A percentile compares a stretch with the other conserved stretches of the same genome.
These are phyloP conservation scores for Colletotrichum eremochloae DNA, from an alignment of 2,329 filamentous ascomycete species.

Conservation along the genomic window DNA sequence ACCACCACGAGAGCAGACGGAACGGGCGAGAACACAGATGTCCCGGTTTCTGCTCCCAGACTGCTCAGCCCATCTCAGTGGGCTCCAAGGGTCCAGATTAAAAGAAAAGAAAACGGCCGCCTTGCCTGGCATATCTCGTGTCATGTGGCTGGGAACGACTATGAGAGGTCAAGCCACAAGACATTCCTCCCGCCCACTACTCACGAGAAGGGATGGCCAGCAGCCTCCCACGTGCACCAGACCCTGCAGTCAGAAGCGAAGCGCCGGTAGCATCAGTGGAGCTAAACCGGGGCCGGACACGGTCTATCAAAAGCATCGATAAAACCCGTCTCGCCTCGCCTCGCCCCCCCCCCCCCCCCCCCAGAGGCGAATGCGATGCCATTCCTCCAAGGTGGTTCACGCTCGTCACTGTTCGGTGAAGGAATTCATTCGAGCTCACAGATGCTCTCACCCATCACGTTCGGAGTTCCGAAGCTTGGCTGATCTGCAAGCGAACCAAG, in stretches of 20 bases:
- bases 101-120: not conserved
- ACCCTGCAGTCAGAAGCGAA: too few species aligned
- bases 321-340: not conserved
- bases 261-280: not conserved
- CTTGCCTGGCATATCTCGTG: not conserved
- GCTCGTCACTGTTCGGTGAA: not conserved
- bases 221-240: not conserved
- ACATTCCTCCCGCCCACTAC: not conserved
- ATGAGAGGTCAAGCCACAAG: not conserved
- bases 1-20: not conserved
- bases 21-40: not conserved
- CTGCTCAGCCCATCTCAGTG: not conserved
- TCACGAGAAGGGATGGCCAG: not conserved
- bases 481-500: constrained; percentile 9
- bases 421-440: not conserved
- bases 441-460: not conserved
- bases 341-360: too few species aligned
- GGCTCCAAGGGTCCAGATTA: not conserved
- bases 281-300: not conserved
- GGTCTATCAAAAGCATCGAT: not conserved
- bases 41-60: too few species aligned
- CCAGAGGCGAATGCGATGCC: not conserved
- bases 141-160: not conserved
- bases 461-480: constrained; percentile 15
- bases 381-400: not conserved